Base-by-base conservation (phyloP, 2,329 filamentous ascomycete genomes). In the Botrytis deweyae region DNA sequence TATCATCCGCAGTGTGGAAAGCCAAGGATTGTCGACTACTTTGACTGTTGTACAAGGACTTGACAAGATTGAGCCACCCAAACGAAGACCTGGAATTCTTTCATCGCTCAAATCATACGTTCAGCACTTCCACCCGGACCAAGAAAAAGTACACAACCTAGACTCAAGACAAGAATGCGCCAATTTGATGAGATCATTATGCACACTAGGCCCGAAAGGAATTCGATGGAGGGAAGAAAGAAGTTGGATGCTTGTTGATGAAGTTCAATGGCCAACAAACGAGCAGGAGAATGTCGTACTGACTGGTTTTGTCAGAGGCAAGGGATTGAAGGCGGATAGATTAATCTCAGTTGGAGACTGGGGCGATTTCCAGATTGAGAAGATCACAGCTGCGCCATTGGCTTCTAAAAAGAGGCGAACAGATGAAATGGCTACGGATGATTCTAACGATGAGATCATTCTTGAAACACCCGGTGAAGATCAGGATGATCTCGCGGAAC, bases 161-260 rank as follows among this genome's bases (percentile, higher is more conserved):
- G 94, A 97, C 81, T 95, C 89, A 76, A 88, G 93, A 80, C 94
- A 97, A 81, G 96, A 99, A 82, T 95, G 93, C 81, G 89, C 94
- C 70, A 98, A 98, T 81, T 86, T 97, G 55, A 92, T 98, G 83
- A 89, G 97, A 70, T 95, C 94, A 42, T 85, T 99, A 25, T 99
- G 96, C 86, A 97, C 91, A 76, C 94, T 92, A 52, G 94, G 92
- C 62, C 95, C 96, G 18, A 98, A 97, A 84, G 96, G 96, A 0
- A 89, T 99, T n/a, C 87, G 91, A 76, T 99, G 96, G 96, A 90
- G 96, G 78, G 96, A 99, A 70, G 94, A 97, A 77, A 89, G 96
- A 78, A 97, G 94, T 79, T 99, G 96, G 93, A 93, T 99, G 91
- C 85, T 97, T 73, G 89, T 95, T 7, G 96, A 99, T 77, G 88